Base-by-base conservation (phyloP, 768 basidiomycete genomes). In the Boletus pseudopeckii region DNA sequence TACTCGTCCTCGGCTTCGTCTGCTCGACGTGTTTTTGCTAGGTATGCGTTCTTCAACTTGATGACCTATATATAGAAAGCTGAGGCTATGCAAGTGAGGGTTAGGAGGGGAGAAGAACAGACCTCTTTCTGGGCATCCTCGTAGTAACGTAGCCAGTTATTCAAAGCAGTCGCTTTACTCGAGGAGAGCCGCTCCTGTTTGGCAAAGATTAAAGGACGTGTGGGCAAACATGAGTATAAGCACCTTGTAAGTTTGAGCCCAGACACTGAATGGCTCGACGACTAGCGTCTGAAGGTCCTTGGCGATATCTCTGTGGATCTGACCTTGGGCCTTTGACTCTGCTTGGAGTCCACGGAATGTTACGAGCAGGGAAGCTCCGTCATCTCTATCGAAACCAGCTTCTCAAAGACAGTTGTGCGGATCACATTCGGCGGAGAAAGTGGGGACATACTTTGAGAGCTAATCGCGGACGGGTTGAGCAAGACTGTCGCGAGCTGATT, bases 1-100 rank as follows among this genome's bases (percentile, higher is more conserved):
- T 71, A 96, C 94, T 96, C 93, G 67, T 97, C 94, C 67, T 92
- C 92, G 8, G 88, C 86, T 65, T 97, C 94, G 62, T 97, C 94
- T 15, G 94, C 93, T 38, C 82, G 81, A 50, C 90, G 82, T 0
- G 82, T 85, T 70, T 93, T 96, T 32, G 78, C 71, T 11, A 91
- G 69, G 65, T 96, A 96, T 50, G 82, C 77, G 48, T 85, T 79
- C 71, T 90, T 92, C 57, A 93, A 72, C 70, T 86, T 87, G 40
- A 76, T 67, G 6, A 78, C 74, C 77, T 82, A 48, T 28, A 39
- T 72, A 37, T 11, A 38, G 24, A 50, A 32, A 40, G 56, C 17
- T 58, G n/a, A 40, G 34, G 40, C 11, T 32, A 33, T 36, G 15
- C 48, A 46, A 53, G 46, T 5, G 46, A 5, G 10, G 7, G 7